phyloP scores from a whole-genome alignment of 495 filamentous ascomycete species.

The Cryomyces minteri region DNA sequence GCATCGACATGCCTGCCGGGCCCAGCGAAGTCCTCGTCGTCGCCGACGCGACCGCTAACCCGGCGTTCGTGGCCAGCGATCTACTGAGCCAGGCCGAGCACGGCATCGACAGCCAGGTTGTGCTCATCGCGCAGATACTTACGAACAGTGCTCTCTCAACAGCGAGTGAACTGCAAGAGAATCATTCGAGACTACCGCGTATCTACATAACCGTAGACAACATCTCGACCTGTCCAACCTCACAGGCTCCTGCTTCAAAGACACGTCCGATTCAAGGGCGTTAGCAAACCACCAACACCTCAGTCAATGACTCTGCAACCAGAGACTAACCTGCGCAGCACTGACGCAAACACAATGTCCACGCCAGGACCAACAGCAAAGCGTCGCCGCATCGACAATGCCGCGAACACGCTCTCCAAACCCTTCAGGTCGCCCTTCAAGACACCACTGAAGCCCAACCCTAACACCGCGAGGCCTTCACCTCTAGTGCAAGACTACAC shows the following conservation, averaged over 20 bases:
- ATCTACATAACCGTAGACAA: too few species aligned
- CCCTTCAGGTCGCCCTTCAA: conserved; percentile 53
- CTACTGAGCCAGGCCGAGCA: conserved; percentile 93
- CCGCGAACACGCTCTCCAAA: conserved; percentile 32
- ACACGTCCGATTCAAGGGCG: too few species aligned
- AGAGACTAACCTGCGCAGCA: too few species aligned
- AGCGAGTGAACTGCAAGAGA: too few species aligned
- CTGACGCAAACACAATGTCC: too few species aligned
- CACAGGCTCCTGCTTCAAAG: too few species aligned
- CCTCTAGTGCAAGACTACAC: conserved; percentile 3
- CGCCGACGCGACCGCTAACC: conserved; percentile 78
- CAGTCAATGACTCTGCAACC: too few species aligned
- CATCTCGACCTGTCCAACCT: too few species aligned
- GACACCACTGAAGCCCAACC: conserved; percentile 11
- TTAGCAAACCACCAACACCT: too few species aligned
- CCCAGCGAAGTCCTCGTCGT: conserved; percentile 93
- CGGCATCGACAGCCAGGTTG: conserved; percentile 85
- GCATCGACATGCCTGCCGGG: conserved; percentile 97
- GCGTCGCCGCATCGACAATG: conserved; percentile 34
- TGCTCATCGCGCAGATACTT: conserved; percentile 70
- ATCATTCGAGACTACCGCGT: too few species aligned
- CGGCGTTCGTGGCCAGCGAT: conserved; percentile 89
- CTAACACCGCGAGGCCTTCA: conserved; percentile 3
- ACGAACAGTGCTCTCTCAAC: too few species aligned
- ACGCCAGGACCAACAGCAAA: conserved; percentile 17